Evolutionary conservation across 345 rosid species (phyloP), one percentile per base, ranked within the genome.

Genomic region (Melastoma malabathricum): DNA sequence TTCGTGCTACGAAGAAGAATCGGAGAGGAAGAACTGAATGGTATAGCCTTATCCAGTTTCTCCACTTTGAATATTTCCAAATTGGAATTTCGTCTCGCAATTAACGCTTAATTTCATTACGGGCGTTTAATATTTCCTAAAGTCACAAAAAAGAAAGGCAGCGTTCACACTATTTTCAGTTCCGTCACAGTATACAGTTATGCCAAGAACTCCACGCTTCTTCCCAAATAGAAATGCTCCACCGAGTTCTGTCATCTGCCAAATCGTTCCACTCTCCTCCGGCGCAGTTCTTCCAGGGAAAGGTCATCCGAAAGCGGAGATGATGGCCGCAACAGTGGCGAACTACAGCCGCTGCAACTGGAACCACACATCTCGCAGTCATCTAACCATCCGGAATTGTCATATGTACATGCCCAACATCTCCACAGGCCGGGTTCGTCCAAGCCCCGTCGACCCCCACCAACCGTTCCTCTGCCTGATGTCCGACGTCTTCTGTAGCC

Each of bases 331-430:
- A 61, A 55, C 43, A 59, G 60, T 6, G 38, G 7, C 48, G 64
- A 64, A 46, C 66, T 55, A 19, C 62, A 59, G 31, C 58, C 61
- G 46, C 60, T 65, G 39, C 76, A 66, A 46, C 64, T 61, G 0
- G 77, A 68, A 59, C 95, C 98, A 59, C 98, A 87, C 94, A 87
- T 87, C 69, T 92, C 96, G 22, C 98, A 92, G 13, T 12, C 48
- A 34, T 67, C 71, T 50, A 65, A 53, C 84, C 67, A 69, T 46
- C 73, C 73, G 31, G 85, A 67, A 64, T 92, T 92, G 48, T 87
- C 94, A 55, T 65, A 87, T 15, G 95, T 84, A 72, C 98, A 87
- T 1, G 86, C 81, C n/a, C 62, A 78, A 63, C 98, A 92, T 59
- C 95, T 84, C 98, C 98, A 92, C 15, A 56, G 31, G 23, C 72